A percentile compares a stretch with the other conserved stretches of the same genome.
phyloP scores from a whole-genome alignment of 805 yeast genomes.

The Brettanomyces anomalus region DNA sequence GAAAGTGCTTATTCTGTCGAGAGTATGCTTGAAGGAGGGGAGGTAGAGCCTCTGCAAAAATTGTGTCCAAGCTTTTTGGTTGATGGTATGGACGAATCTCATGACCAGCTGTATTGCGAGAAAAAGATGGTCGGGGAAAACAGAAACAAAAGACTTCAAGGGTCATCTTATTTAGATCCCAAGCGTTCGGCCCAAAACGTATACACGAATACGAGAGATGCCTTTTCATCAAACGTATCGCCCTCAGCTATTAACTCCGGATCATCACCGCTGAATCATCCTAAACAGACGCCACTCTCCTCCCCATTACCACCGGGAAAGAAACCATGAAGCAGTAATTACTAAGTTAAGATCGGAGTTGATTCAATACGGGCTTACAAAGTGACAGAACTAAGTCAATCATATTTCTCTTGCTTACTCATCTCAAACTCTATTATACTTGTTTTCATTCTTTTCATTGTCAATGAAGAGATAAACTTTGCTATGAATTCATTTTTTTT shows the following conservation, averaged over 20 bases:
- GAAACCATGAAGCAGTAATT: too few relatives aligned
- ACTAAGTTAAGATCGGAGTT: too few relatives aligned
- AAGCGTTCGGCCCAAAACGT: slow-evolving; percentile 14
- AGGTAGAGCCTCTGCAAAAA: background rate
- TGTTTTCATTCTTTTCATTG: background rate
- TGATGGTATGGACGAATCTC: background rate
- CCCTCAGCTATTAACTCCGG: background rate
- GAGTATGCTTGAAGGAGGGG: slow-evolving; percentile 5
- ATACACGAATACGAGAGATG: slow-evolving; percentile 12
- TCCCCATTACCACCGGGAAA: background rate
- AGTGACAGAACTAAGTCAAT: too few relatives aligned
- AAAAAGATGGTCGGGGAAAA: background rate
- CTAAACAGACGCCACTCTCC: background rate
- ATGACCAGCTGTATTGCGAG: background rate
- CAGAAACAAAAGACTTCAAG: background rate
- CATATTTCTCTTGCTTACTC: too few relatives aligned
- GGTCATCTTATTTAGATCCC: slow-evolving; percentile 5
- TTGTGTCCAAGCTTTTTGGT: background rate
- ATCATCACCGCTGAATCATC: background rate
- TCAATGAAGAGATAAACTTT: too few relatives aligned
- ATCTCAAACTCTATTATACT: too few relatives aligned
- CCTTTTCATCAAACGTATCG: slow-evolving; percentile 3
- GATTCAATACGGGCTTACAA: too few relatives aligned
- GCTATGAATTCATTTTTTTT: too few relatives aligned
- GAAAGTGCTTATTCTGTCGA: background rate